A percentile compares a stretch with the other conserved stretches of the same genome.
Evolutionary conservation across 2,329 filamentous ascomycete genomes (phyloP).

Genomic region (Talaromyces sp.): DNA sequence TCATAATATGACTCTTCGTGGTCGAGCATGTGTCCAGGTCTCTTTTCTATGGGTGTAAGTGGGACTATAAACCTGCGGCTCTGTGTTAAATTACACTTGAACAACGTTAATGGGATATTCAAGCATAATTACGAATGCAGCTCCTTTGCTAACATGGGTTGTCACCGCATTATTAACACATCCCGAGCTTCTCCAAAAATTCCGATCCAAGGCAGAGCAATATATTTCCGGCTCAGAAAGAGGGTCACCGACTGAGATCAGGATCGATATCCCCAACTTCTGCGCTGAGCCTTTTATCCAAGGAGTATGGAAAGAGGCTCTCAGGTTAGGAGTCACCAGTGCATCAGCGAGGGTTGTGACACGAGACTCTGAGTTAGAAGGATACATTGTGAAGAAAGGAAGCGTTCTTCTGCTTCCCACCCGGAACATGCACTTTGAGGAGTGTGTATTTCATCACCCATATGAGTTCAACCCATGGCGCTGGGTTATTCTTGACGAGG

Average conservation of each 20-base stretch:
- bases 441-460: conserved; percentile 9
- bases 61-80: not conserved
- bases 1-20: conserved; percentile 13
- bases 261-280: conserved; percentile 8
- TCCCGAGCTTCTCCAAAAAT: conserved; percentile 1
- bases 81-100: not conserved
- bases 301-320: conserved; percentile 19
- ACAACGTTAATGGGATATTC: not conserved
- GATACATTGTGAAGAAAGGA: conserved; percentile 13
- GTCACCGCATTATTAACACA: conserved; percentile 12
- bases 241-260: not conserved
- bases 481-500: conserved; percentile 10
- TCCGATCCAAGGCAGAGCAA: conserved; percentile 6
- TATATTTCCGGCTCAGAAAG: not conserved
- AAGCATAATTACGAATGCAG: conserved; percentile 18
- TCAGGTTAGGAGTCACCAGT: conserved; percentile 13
- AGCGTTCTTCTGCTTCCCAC: conserved; percentile 16
- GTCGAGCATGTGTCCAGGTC: conserved; percentile 15
- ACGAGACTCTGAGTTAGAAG: conserved; percentile 14
- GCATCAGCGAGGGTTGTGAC: conserved; percentile 15
- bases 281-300: conserved; percentile 12
- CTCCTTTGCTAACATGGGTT: conserved; percentile 15
- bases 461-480: conserved; percentile 12
- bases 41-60: conserved; percentile 19
- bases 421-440: conserved; percentile 13